A percentile compares a stretch with the other conserved stretches of the same genome.
phyloP scores from a whole-genome alignment of 2,329 filamentous ascomycete genomes.

The Botrytis elliptica region DNA sequence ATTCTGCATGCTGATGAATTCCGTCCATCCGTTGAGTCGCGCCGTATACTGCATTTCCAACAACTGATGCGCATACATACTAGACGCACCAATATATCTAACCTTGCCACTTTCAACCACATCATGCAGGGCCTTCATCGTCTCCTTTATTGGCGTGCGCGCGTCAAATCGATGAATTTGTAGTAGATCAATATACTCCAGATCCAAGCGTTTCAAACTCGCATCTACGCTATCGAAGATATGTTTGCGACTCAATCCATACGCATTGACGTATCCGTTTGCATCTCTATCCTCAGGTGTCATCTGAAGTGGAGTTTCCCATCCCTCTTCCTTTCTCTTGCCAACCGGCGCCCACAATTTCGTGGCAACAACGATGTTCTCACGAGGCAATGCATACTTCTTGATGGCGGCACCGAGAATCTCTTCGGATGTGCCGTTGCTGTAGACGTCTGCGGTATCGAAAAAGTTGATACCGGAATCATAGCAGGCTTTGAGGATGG shows the following conservation, averaged over 20 bases:
- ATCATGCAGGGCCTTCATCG: slow-evolving; percentile 60
- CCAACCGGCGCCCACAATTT: slow-evolving; percentile 49
- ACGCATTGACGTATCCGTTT: slow-evolving; percentile 45
- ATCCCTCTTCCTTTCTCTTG: slow-evolving; percentile 15
- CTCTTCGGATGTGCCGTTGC: slow-evolving; percentile 48
- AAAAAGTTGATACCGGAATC: slow-evolving; percentile 55
- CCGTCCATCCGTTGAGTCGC: slow-evolving; percentile 53
- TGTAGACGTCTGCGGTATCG: slow-evolving; percentile 50
- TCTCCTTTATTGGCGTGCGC: slow-evolving; percentile 53
- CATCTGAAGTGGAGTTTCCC: slow-evolving; percentile 22
- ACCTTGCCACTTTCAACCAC: slow-evolving; percentile 57
- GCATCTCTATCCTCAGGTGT: slow-evolving; percentile 40
- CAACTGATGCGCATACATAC: slow-evolving; percentile 28
- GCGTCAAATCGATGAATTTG: slow-evolving; percentile 60
- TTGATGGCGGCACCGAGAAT: slow-evolving; percentile 55
- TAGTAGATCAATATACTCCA: slow-evolving; percentile 48
- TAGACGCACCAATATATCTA: slow-evolving; percentile 49
- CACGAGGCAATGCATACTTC: slow-evolving; percentile 61
- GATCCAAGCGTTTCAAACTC: slow-evolving; percentile 52
- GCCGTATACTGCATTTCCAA: slow-evolving; percentile 43
- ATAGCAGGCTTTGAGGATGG: slow-evolving; percentile 51
- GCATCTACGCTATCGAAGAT: slow-evolving; percentile 64
- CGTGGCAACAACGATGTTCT: slow-evolving; percentile 64
- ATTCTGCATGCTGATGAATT: slow-evolving; percentile 61
- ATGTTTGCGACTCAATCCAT: slow-evolving; percentile 59